Evolutionary conservation across 2,329 filamentous ascomycete species (phyloP), one percentile per base, ranked within the genome.

Genomic region (Lachnellula arida): DNA sequence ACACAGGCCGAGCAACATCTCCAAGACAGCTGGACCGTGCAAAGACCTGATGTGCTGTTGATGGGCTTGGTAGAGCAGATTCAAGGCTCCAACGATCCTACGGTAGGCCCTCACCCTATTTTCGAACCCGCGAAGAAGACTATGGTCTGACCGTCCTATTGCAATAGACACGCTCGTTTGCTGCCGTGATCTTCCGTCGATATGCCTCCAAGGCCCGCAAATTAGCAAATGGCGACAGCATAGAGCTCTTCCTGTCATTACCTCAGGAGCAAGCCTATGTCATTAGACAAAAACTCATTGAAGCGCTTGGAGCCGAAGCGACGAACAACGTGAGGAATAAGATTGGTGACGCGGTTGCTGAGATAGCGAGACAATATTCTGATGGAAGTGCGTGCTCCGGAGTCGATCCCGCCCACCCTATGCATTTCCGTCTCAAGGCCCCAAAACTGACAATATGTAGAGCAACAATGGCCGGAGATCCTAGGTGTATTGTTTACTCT

Each of bases 61-160:
- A 94, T 97, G 88, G 94, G 92, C 63, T 78, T 99, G 66, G 92
- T 88, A 42, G 94, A 97, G 76, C 93, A 97, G 75, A 86, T 96
- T 65, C 85, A 89, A 68, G 85, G 81, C 62, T 85, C 88, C n/a
- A 82, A 84, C 64, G 66, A 71, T 57, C 56, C 66, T 25, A 67
- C 62, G n/a, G 69, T 71, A 62, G 59, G 63, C 51, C 40, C 40
- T 44, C 48, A 55, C n/a, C 35, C n/a, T 44, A 43, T 19, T 25
- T 19, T 17, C 11, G 42, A 44, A 23, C 11, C 17, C 23, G 5
- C 32, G 17, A 12, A 39, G 14, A 23, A 14, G n/a, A 54, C 3
- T 15, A 40, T 14, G 14, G 9, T 23, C 53, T 51, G 32, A 51
- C 46, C 42, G 15, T 34, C 19, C 42, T 15, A 40, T 44, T 8